phyloP scores from a whole-genome alignment of 306 rosid genomes.

The Rosa persica region DNA sequence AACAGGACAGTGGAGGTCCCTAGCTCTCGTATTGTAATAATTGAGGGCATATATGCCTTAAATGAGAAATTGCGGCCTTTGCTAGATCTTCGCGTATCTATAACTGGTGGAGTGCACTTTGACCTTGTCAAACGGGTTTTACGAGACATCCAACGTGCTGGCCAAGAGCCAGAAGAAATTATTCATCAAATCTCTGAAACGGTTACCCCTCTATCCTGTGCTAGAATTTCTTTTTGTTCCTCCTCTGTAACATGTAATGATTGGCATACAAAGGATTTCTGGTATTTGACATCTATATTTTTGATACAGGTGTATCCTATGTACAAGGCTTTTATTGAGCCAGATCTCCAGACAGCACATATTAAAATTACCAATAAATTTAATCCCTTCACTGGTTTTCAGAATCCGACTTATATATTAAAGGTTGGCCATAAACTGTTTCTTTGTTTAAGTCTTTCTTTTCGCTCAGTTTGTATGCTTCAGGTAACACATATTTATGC shows the following conservation, averaged over 20 bases:
- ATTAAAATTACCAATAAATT: slow-evolving; percentile 88
- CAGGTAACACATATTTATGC: slow-evolving; percentile 13
- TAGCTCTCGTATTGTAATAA: slow-evolving; percentile 72
- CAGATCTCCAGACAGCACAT: slow-evolving; percentile 98
- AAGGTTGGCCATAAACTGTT: slow-evolving; percentile 44
- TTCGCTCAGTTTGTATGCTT: slow-evolving; percentile 18
- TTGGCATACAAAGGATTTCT: slow-evolving; percentile 18
- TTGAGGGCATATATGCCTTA: slow-evolving; percentile 96
- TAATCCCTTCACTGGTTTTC: slow-evolving; percentile 94
- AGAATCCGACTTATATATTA: slow-evolving; percentile 87
- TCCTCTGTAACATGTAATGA: slow-evolving; percentile 11
- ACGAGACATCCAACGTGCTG: slow-evolving; percentile 97
- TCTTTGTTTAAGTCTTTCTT: not conserved
- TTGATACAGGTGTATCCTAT: slow-evolving; percentile 83
- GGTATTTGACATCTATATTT: slow-evolving; percentile 25
- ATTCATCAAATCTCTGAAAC: slow-evolving; percentile 98
- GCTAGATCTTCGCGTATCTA: slow-evolving; percentile 94
- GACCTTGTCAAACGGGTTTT: slow-evolving; percentile 97
- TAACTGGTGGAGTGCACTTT: slow-evolving; percentile 98
- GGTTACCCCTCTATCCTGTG: slow-evolving; percentile 57
- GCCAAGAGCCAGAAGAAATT: slow-evolving; percentile 97
- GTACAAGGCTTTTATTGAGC: slow-evolving; percentile 99
- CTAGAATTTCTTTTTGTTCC: slow-evolving; percentile 24
- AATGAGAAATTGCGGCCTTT: slow-evolving; percentile 82
- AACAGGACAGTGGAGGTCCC: slow-evolving; percentile 89